A percentile compares a stretch with the other conserved stretches of the same genome.
phyloP scores from a whole-genome alignment of 208 protist species.

The Wallacemonas sp. region DNA sequence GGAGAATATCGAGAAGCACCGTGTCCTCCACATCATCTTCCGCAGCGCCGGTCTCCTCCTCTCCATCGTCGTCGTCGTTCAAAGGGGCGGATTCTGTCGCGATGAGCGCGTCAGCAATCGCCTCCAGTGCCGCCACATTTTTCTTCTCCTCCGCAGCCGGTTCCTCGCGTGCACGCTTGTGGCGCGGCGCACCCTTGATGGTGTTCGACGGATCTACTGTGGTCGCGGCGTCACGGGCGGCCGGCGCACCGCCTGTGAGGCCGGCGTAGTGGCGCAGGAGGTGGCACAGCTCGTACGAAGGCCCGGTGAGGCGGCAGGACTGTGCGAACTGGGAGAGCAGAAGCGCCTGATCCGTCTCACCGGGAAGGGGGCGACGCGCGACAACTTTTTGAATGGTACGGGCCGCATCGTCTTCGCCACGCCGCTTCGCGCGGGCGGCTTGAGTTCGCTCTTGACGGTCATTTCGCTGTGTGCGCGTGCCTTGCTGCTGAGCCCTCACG shows the following conservation, averaged over 20 bases:
- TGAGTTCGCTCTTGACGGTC: slow-evolving; percentile 56
- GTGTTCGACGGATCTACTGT: slow-evolving; percentile 8
- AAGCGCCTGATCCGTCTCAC: slow-evolving; percentile 45
- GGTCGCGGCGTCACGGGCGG: background rate
- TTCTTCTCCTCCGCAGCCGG: slow-evolving; percentile 13
- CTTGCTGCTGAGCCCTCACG: slow-evolving; percentile 53
- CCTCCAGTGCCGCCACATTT: slow-evolving; percentile 31
- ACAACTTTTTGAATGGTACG: slow-evolving; percentile 59
- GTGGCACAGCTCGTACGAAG: slow-evolving; percentile 64
- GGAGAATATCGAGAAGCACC: slow-evolving; percentile 73
- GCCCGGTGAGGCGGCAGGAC: slow-evolving; percentile 65
- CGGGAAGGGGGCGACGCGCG: slow-evolving; percentile 33
- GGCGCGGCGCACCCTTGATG: slow-evolving; percentile 12
- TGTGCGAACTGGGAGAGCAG: slow-evolving; percentile 76
- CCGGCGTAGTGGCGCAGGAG: slow-evolving; percentile 59
- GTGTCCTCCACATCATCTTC: slow-evolving; percentile 49
- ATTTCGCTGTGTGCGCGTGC: slow-evolving; percentile 50
- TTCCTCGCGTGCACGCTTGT: slow-evolving; percentile 45
- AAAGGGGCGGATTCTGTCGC: slow-evolving; percentile 42
- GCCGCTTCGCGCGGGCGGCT: slow-evolving; percentile 58
- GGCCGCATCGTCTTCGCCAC: slow-evolving; percentile 45
- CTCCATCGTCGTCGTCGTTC: slow-evolving; percentile 30
- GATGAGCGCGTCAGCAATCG: slow-evolving; percentile 54
- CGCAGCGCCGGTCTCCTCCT: slow-evolving; percentile 17
- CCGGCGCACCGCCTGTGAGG: slow-evolving; percentile 1